These are phyloP conservation scores for Coriaria nepalensis DNA, from an alignment of 306 rosid species.

Conservation along the genomic window DNA sequence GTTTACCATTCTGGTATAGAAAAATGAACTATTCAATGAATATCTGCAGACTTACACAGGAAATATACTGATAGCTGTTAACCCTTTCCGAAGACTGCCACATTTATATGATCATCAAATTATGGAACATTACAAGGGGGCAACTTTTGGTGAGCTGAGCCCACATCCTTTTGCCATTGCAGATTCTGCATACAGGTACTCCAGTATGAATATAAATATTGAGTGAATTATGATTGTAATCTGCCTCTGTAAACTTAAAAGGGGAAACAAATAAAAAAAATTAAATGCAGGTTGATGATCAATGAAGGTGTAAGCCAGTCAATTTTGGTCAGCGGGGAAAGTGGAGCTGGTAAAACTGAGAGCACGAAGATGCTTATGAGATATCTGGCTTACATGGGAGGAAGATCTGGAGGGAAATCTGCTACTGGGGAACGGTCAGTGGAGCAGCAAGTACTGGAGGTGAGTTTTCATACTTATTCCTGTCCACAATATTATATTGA, in stretches of 20 bases:
- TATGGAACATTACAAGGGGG: constrained; percentile 72
- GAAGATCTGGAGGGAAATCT: constrained; percentile 79
- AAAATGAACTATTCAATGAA: no score
- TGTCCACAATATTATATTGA: no score
- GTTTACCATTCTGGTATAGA: no score
- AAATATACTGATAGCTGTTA: constrained; percentile 84
- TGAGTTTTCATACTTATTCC: no score
- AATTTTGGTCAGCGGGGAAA: constrained; percentile 95
- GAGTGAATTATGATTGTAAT: constrained; percentile 1
- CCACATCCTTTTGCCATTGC: constrained; percentile 99
- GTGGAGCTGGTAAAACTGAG: constrained; percentile 98
- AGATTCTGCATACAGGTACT: constrained; percentile 86
- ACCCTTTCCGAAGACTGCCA: constrained; percentile 87
- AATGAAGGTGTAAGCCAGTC: constrained; percentile 73
- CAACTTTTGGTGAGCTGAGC: constrained; percentile 67
- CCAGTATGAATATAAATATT: constrained; percentile 11
- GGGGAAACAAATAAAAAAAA: neutral
- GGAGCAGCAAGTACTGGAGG: constrained; percentile 95
- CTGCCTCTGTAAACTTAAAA: neutral
- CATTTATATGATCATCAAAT: constrained; percentile 49
- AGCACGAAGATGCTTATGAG: constrained; percentile 97
- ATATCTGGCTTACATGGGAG: constrained; percentile 88
- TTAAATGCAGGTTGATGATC: constrained; percentile 61
- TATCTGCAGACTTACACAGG: constrained; percentile 95
- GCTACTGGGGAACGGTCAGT: constrained; percentile 70